A percentile compares a stretch with the other conserved stretches of the same genome.
Evolutionary conservation across 2,329 filamentous ascomycete genomes (phyloP).

Genomic region (Neoarthrinium moseri): DNA sequence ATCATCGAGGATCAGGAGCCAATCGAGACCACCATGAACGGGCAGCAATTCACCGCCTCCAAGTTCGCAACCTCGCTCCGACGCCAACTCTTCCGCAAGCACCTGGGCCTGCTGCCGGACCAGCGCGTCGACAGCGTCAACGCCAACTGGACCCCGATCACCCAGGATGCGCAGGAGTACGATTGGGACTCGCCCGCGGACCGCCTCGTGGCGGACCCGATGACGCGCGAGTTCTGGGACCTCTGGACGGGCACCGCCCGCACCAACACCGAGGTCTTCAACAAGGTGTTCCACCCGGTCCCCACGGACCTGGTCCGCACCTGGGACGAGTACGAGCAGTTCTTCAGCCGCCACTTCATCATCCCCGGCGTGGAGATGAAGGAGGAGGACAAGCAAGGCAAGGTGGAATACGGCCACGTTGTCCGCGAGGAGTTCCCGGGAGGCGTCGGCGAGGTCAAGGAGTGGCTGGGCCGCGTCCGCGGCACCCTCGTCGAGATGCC

Average conservation of each 20-base stretch:
- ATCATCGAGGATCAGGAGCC: constrained; percentile 76
- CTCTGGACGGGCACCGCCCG: constrained; percentile 74
- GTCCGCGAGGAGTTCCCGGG: constrained; percentile 75
- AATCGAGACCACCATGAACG: constrained; percentile 72
- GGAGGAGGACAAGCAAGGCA: constrained; percentile 39
- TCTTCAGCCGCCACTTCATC: constrained; percentile 68
- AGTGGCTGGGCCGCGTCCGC: constrained; percentile 63
- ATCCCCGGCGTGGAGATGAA: constrained; percentile 43
- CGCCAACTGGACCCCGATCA: constrained; percentile 75
- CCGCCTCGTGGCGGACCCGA: constrained; percentile 70
- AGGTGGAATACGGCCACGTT: constrained; percentile 82
- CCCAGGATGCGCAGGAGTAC: constrained; percentile 68
- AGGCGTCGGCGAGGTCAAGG: constrained; percentile 72
- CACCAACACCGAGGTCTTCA: constrained; percentile 78
- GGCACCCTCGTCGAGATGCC: constrained; percentile 88
- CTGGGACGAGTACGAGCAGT: constrained; percentile 73
- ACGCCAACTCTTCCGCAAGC: constrained; percentile 85
- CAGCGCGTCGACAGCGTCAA: constrained; percentile 68
- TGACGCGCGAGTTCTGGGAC: constrained; percentile 65
- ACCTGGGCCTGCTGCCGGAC: constrained; percentile 77
- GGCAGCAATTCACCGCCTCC: constrained; percentile 68
- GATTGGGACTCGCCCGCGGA: constrained; percentile 69
- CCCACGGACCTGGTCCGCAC: constrained; percentile 66
- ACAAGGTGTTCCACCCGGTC: constrained; percentile 77
- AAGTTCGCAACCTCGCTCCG: constrained; percentile 79